phyloP scores from a whole-genome alignment of 768 basidiomycete genomes.

The Podaxis pistillaris region DNA sequence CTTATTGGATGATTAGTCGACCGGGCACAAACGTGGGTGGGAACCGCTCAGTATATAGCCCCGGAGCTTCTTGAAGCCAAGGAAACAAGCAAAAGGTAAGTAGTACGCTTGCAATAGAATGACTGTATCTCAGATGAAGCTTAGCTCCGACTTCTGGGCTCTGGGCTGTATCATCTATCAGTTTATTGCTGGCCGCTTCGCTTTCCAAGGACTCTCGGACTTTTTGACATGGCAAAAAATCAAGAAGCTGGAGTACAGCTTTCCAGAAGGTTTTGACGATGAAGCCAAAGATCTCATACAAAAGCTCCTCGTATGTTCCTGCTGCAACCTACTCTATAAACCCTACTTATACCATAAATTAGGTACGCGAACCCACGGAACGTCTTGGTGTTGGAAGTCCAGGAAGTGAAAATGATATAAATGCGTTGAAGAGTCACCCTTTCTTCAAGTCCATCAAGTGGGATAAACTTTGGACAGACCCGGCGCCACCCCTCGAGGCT shows the following conservation, averaged over 20 bases:
- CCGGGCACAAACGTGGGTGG: constrained; percentile 32
- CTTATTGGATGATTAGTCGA: constrained; percentile 18
- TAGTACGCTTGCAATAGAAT: constrained; percentile 6
- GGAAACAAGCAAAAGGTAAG: constrained; percentile 76
- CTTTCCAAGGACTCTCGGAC: constrained; percentile 88
- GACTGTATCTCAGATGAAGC: constrained; percentile 15
- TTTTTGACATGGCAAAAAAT: constrained; percentile 96
- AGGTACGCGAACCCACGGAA: constrained; percentile 57
- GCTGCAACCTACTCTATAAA: neutral
- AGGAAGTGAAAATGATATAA: constrained; percentile 12
- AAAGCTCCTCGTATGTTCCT: constrained; percentile 63
- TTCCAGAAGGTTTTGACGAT: constrained; percentile 83
- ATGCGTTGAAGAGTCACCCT: constrained; percentile 7
- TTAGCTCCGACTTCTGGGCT: constrained; percentile 93
- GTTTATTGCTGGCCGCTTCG: constrained; percentile 87
- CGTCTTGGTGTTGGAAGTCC: constrained; percentile 50
- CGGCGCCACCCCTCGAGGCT: constrained; percentile 54
- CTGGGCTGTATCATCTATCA: constrained; percentile 93
- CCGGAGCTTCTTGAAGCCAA: constrained; percentile 58
- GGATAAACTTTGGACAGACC: constrained; percentile 64
- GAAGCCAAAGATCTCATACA: constrained; percentile 80
- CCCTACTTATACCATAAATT: constrained; percentile 1
- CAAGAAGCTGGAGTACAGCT: constrained; percentile 81
- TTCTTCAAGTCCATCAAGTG: constrained; percentile 45
- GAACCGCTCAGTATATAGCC: constrained; percentile 27